A percentile compares a stretch with the other conserved stretches of the same genome.
Evolutionary conservation across 2,329 filamentous ascomycete genomes (phyloP).

Genomic region (Aureobasidium sp.): DNA sequence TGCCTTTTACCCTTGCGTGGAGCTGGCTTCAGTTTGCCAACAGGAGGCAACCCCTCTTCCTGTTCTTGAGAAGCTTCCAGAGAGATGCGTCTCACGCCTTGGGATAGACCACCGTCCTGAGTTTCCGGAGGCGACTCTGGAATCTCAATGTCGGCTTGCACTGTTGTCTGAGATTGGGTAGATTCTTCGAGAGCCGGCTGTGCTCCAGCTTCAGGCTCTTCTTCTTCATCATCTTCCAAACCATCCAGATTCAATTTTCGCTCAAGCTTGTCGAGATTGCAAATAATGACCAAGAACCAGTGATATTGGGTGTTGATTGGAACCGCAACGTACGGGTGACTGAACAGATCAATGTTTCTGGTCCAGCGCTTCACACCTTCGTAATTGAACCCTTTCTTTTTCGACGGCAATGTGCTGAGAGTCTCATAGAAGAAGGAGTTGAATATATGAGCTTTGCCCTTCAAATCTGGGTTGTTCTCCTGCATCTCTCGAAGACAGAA

Average conservation of each 20-base stretch:
- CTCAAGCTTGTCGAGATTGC: slow-evolving; percentile 71
- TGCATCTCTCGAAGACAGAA: slow-evolving; percentile 76
- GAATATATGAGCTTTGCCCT: slow-evolving; percentile 80
- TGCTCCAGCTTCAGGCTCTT: background rate
- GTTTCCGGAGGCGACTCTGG: slow-evolving; percentile 2
- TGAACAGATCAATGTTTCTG: slow-evolving; percentile 82
- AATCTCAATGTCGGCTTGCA: slow-evolving; percentile 2
- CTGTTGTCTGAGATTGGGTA: background rate
- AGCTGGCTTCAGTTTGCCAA: slow-evolving; percentile 1
- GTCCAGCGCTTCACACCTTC: slow-evolving; percentile 91
- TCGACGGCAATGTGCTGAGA: slow-evolving; percentile 66
- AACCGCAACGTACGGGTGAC: slow-evolving; percentile 89
- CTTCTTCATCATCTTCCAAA: slow-evolving; percentile 5
- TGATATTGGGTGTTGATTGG: slow-evolving; percentile 89
- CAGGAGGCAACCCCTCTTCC: background rate
- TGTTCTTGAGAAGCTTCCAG: slow-evolving; percentile 11
- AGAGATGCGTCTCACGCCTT: slow-evolving; percentile 12
- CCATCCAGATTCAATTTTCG: background rate
- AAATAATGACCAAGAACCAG: slow-evolving; percentile 97
- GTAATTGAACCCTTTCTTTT: slow-evolving; percentile 76
- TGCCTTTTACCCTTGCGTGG: slow-evolving; percentile 22
- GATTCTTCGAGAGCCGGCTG: background rate
- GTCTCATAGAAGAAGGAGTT: slow-evolving; percentile 93
- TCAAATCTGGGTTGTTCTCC: slow-evolving; percentile 39
- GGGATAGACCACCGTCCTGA: background rate